phyloP scores from a whole-genome alignment of 225 moss, liverwort and hornwort species.

The Neckera pumila region DNA sequence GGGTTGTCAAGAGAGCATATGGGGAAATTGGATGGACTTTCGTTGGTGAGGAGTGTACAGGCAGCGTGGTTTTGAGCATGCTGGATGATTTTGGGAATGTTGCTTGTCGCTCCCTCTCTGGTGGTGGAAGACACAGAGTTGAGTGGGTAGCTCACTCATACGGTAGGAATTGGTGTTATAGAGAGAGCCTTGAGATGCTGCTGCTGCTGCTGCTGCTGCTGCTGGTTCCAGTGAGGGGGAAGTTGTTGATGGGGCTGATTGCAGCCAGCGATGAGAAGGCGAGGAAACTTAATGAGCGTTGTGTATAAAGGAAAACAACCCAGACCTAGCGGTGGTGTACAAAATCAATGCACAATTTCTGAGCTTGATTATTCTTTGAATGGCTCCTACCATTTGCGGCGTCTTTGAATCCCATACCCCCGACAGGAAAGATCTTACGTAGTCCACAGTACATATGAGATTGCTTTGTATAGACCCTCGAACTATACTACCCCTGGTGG shows the following conservation, averaged over 20 bases:
- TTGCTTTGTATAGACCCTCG: constrained; percentile 16
- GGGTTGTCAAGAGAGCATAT: background rate
- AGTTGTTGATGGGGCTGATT: background rate
- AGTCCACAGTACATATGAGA: constrained; percentile 8
- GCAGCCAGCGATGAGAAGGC: background rate
- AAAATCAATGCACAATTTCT: constrained; percentile 16
- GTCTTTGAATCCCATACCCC: constrained; percentile 1
- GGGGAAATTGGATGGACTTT: background rate
- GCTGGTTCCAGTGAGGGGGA: background rate
- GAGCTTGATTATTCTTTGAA: constrained; percentile 26
- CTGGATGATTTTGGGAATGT: constrained; percentile 2
- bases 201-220: background rate
- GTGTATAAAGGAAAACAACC: constrained; percentile 10
- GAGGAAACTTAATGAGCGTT: background rate
- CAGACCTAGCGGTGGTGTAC: constrained; percentile 5
- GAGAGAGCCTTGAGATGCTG: background rate
- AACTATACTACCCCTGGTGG: background rate
- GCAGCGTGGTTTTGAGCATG: background rate
- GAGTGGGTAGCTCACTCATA: background rate
- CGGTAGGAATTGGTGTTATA: background rate
- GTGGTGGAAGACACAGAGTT: background rate
- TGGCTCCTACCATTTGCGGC: constrained; percentile 9
- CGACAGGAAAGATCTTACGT: background rate
- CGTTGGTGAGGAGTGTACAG: background rate
- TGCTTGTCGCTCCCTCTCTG: background rate